Percentiles rank a stretch among this genome's conserved stretches.
Conservation (phyloP, 257 asterid genomes). For the Nicotiana otophora region DNA sequence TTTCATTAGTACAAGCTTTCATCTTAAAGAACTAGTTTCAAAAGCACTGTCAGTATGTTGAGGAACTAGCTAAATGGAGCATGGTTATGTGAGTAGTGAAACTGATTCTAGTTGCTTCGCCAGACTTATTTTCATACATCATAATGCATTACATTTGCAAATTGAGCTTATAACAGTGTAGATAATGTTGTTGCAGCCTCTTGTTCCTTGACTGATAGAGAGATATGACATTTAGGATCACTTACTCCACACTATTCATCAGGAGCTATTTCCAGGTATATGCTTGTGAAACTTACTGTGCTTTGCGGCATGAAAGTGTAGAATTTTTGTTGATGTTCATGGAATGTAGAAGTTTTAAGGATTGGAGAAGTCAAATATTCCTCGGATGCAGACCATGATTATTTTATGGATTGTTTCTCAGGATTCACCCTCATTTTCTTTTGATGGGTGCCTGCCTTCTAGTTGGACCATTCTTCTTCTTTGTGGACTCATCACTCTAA, state of each 20-base stretch:
- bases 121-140: neutral
- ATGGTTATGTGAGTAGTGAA: neutral
- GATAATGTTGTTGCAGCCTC: neutral
- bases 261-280: constrained; percentile 68
- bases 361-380: neutral
- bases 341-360: neutral
- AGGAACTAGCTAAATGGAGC: neutral
- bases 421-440: constrained; percentile 65
- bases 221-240: constrained; percentile 80
- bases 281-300: neutral
- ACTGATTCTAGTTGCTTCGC: neutral
- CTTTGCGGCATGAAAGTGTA: neutral
- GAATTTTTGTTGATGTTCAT: neutral
- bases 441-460: constrained; percentile 62
- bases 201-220: constrained; percentile 39
- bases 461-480: constrained; percentile 50
- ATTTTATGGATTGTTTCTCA: constrained; percentile 17
- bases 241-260: constrained; percentile 67
- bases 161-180: neutral
- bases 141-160: neutral
- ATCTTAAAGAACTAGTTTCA: neutral
- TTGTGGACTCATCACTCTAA: constrained; percentile 53
- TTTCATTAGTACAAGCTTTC: neutral
- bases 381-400: neutral
- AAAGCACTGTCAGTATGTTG: neutral